Evolutionary conservation across 176 grass and related monocot genomes (phyloP), one percentile per base, ranked within the genome.

Genomic region (Tuctoria greenei): DNA sequence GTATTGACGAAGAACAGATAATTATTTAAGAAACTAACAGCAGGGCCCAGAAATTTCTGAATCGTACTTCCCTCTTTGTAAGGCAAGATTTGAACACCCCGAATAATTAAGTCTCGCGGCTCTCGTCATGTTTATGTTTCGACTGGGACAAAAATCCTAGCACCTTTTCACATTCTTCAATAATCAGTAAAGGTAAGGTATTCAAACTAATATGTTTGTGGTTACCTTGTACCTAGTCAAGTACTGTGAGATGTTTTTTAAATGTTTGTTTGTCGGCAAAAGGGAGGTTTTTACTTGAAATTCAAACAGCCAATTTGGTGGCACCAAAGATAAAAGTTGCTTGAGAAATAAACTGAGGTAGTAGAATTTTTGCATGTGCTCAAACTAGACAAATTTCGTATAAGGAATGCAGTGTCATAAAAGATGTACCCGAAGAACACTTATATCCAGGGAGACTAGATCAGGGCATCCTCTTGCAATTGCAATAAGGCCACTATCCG

Each of bases 391-490:
- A 50, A 7, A 16, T 64, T 37, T 25, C 1, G 0, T 23, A 50
- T 50, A 76, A 65, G 50, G n/a, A 67, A 66, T 78, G 45, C 12
- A 51, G 67, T 49, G 17, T 43, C 24, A 73, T 39, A 82, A 78
- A 56, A 52, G 21, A 54, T 50, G 51, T 79, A 97, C 94, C 90
- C 60, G 78, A 6, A 93, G 94, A 54, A 87, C 86, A 71, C 88
- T 89, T 74, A 97, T 87, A 70, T 93, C 88, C 67, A 97, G 81
- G 67, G 63, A 83, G 65, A 97, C 54, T 73, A 97, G 75, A 80
- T 93, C 88, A 87, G 81, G 83, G 75, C 85, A 91, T 49, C 88
- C 84, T 87, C 83, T 93, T 44, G 88, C 90, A 87, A 97, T 79
- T 70, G 88, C 81, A 62, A 61, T 69, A 34, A 97, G 58, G 47